Evolutionary conservation across 2,329 filamentous ascomycete species (phyloP), one percentile per base, ranked within the genome.

Genomic region (Sphaerulina vaccinii): DNA sequence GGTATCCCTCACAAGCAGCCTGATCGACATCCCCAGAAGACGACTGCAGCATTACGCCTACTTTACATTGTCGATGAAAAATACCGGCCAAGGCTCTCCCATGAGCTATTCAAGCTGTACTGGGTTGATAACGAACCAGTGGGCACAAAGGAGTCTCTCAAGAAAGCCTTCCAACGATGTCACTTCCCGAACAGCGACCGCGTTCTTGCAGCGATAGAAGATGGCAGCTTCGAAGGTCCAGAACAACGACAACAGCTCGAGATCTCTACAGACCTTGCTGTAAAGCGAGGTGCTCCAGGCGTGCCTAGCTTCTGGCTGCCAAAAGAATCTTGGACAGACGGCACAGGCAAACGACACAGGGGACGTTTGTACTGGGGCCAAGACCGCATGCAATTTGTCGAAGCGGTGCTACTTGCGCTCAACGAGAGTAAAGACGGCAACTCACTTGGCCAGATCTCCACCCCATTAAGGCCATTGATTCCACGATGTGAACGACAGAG

Each of bases 351-450:
- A 8, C 33, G 27, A 6, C 38, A 40, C 8, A 22, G 54, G 38
- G 57, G 57, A 3, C 47, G 59, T 15, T 39, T 62, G 39, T 62
- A 62, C 22, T 62, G 59, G 59, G 59, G 59, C 9, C 59, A 62
- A 44, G 59, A 62, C 47, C 49, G 59, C 2, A 60, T 62, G 55
- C 59, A 59, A 27, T 56, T 62, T 18, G 49, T 62, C 10, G 55
- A 62, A 54, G 57, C 59, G 2, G 55, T 55, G 5, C 23, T 62
- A 2, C 27, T 47, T 2, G 49, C 38, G 13, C 38, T 60, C 4
- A 58, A 54, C 9, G 52, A 60, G 21, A 49, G 52, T 2, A 42
- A 45, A 9, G 41, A 50, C 46, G 52, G 55, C 7, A 37, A 50
- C 42, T 23, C 27, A 9, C 40, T 60, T 7, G 24, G 38, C 8